phyloP scores from a whole-genome alignment of 2,329 filamentous ascomycete genomes.

The Diaporthe capsici region DNA sequence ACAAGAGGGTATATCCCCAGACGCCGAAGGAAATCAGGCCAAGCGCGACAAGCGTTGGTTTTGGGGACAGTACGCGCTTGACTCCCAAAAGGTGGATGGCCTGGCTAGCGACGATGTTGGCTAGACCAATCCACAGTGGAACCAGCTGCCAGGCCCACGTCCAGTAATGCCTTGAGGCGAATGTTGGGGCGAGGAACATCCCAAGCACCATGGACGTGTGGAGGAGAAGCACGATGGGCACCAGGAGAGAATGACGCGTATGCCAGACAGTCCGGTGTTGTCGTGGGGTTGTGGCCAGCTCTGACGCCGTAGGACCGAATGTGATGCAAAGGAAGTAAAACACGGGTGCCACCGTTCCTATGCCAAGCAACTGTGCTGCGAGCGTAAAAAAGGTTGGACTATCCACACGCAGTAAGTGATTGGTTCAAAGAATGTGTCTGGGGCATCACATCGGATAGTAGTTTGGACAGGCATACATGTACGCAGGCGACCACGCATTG shows the following conservation, averaged over 20 bases:
- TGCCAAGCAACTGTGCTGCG: background rate
- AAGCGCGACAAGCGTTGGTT: background rate
- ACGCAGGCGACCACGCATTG: background rate
- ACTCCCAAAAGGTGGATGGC: background rate
- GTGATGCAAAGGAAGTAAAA: background rate
- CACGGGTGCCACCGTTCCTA: background rate
- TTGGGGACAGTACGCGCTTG: background rate
- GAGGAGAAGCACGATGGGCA: background rate
- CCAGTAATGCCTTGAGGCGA: background rate
- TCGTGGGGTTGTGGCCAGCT: background rate
- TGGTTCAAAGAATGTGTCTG: background rate
- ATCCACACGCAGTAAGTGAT: background rate
- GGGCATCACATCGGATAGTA: background rate
- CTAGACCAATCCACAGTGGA: background rate
- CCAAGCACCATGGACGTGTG: background rate
- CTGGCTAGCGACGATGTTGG: background rate
- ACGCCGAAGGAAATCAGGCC: background rate
- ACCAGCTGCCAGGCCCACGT: background rate
- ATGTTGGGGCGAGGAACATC: background rate
- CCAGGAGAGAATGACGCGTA: background rate
- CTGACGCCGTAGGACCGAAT: background rate
- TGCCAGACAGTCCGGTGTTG: background rate
- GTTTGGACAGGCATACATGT: background rate
- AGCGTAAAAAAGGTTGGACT: background rate
- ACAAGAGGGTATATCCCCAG: background rate